A percentile compares a stretch with the other conserved stretches of the same genome.
phyloP scores from a whole-genome alignment of 2,329 filamentous ascomycete genomes.

The Arthrobotrys sphaeroides region DNA sequence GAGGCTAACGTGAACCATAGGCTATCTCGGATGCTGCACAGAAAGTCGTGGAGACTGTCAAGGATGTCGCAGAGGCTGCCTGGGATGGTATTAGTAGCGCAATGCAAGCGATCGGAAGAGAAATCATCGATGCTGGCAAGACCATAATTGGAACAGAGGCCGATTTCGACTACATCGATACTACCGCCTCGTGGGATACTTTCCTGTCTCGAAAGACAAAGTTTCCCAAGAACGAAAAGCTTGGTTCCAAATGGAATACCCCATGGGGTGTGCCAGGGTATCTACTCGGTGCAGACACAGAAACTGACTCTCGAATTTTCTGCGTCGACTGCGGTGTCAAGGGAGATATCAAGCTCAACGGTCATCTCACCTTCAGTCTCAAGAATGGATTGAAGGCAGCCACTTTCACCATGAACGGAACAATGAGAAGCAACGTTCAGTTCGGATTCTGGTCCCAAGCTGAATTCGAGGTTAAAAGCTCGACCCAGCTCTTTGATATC shows the following conservation, averaged over 20 bases:
- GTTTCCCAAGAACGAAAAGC: conserved; percentile 18
- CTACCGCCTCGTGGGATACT: conserved; percentile 31
- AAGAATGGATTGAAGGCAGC: conserved; percentile 37
- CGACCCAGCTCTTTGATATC: conserved; percentile 36
- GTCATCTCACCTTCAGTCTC: conserved; percentile 39
- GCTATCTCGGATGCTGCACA: conserved; percentile 4
- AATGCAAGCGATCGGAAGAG: conserved; percentile 30
- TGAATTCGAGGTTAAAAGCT: conserved; percentile 3
- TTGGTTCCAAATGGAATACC: conserved; percentile 37
- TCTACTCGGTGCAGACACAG: conserved; percentile 10
- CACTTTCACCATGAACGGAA: conserved; percentile 49
- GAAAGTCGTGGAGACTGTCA: conserved; percentile 38
- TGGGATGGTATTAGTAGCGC: conserved; percentile 32
- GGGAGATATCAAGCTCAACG: conserved; percentile 37
- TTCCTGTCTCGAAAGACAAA: conserved; percentile 21
- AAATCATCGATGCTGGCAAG: conserved; percentile 33
- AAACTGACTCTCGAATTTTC: conserved; percentile 30
- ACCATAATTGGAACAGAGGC: conserved; percentile 28
- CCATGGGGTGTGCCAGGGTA: conserved; percentile 36
- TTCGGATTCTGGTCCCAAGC: conserved; percentile 30
- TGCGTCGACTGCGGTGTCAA: conserved; percentile 42
- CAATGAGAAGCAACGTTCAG: conserved; percentile 34
- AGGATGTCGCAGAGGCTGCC: conserved; percentile 25
- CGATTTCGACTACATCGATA: conserved; percentile 46
- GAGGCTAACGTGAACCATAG: conserved; percentile 19